Evolutionary conservation across 2,329 filamentous ascomycete species (phyloP), one percentile per base, ranked within the genome.

Genomic region (Nigrospora sphaerica): DNA sequence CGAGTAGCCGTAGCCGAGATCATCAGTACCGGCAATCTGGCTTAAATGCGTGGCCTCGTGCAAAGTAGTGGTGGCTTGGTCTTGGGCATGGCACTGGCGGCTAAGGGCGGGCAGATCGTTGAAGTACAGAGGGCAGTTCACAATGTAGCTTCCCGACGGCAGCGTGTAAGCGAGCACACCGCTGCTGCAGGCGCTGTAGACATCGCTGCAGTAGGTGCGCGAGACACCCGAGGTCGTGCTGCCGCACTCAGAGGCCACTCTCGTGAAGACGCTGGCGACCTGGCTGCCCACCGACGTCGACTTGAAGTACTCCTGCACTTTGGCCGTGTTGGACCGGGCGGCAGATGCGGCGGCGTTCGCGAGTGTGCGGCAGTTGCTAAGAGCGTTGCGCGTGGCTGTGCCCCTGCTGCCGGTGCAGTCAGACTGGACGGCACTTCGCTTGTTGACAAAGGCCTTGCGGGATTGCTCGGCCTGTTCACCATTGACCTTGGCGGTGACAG

Each of bases 11-110:
- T 83, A 85, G 28, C 79, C 80, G 23, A 69, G 75, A 57, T 86
- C 83, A 2, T 72, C 61, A 2, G 81, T 85, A 10, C 80, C 78
- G 46, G 77, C 78, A 50, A 64, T 65, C 71, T 58, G 73, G 64
- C n/a, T 74, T 70, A 75, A 52, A 58, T 86, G 83, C 10, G 82
- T 84, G 53, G 73, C 69, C 69, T 87, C 83, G 57, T 87, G 83
- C 13, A 87, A 62, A 32, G 73, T 73, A 13, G 82, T 85, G 12
- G 75, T 82, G 3, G 77, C 78, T 65, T 83, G 78, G 57, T 85
- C 83, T 64, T 86, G 82, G 3, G 56, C 73, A 58, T 85, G 80
- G 67, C 83, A 87, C 1, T 60, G 63, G 10, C 54, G 54, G 10
- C 73, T 65, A 31, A 78, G 48, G 2, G 70, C 68, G 0, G 77